Percentiles rank a stretch among this genome's conserved stretches.
phyloP scores from a whole-genome alignment of 1,139 yeast genomes.

The Zygosaccharomyces pseudobailii region DNA sequence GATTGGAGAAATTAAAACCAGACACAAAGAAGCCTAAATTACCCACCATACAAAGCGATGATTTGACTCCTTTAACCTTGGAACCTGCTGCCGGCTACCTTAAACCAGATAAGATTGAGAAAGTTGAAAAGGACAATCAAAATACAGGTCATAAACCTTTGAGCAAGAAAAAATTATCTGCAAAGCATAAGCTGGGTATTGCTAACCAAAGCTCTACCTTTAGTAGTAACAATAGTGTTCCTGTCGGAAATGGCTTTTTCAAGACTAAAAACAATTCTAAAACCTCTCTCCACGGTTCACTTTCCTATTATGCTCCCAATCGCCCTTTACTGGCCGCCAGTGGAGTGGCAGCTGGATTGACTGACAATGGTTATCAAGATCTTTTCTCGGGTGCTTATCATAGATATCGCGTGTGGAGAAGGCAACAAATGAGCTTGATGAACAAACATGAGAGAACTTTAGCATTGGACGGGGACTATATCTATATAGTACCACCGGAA shows the following conservation, averaged over 20 bases:
- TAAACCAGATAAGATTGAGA: conserved; percentile 10
- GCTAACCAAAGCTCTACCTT: conserved; percentile 19
- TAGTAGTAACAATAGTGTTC: conserved; percentile 12
- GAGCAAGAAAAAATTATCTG: conserved; percentile 17
- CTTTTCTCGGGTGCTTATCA: conserved; percentile 38
- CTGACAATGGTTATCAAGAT: conserved; percentile 28
- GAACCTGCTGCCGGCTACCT: conserved; percentile 22
- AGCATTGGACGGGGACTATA: conserved; percentile 89
- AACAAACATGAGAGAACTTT: conserved; percentile 72
- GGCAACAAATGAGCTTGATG: conserved; percentile 79
- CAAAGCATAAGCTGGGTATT: conserved; percentile 23
- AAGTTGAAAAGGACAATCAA: conserved; percentile 1
- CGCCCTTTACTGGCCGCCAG: conserved; percentile 17
- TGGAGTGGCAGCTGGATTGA: conserved; percentile 14
- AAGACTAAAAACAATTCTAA: conserved; percentile 32
- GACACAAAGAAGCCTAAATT: conserved; percentile 26
- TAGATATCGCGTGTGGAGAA: conserved; percentile 78
- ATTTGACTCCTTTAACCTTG: conserved; percentile 32
- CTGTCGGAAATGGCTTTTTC: conserved; percentile 22
- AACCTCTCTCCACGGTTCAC: conserved; percentile 27
- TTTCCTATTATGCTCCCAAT: conserved; percentile 19
- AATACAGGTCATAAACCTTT: conserved; percentile 12
- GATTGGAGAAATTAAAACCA: conserved; percentile 27
- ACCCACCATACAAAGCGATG: conserved; percentile 34
- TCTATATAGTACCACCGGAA: conserved; percentile 81